Base-by-base conservation (phyloP, 345 rosid genomes). In the Syzygium aromaticum region DNA sequence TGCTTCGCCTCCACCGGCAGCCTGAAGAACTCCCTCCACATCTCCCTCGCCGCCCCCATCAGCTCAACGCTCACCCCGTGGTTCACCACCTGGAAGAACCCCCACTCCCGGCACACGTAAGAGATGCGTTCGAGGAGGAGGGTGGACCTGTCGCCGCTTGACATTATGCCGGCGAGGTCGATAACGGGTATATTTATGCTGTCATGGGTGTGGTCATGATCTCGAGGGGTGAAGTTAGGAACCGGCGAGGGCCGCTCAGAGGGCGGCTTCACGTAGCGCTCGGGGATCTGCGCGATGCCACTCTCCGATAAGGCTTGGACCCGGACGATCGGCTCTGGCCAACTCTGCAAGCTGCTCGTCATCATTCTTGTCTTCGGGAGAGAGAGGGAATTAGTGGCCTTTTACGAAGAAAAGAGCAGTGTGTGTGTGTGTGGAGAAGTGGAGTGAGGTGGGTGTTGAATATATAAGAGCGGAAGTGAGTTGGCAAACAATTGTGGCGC, bases 301-400 rank as follows among this genome's bases (percentile, higher is more conserved):
- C 93, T 94, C 38, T 93, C 92, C 78, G 99, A 93, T 84, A 95
- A 88, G 90, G 96, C 93, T 89, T 96, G 99, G 87, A 95, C 99
- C 40, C 96, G 92, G 57, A 95, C 95, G 25, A 96, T 86, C 3
- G 99, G 99, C 88, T 96, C 99, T 11, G 99, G 99, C 99, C 99
- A 96, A 38, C 90, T 92, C 33, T 23, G 46, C 49, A 73, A 73
- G 25, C 80, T 73, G 46, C 80, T 85, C 17, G 38, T 49, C 82
- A 43, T 61, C 53, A 33, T 46, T 61, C 28, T 8, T 23, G 30
- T 85, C 77, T n/a, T 85, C 19, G 52, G 46, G 85, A 51, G 54
- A 33, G 19, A 17, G n/a, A 28, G 27, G 43, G 59, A 28, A 28
- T 10, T n/a, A n/a, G 40, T 28, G 15, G 85, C 40, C 54, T 52